Percentiles rank a stretch among this genome's conserved stretches.
These are phyloP conservation scores for Straminergon stramineum DNA, from an alignment of 225 moss, liverwort and hornwort species.

Conservation along the genomic window DNA sequence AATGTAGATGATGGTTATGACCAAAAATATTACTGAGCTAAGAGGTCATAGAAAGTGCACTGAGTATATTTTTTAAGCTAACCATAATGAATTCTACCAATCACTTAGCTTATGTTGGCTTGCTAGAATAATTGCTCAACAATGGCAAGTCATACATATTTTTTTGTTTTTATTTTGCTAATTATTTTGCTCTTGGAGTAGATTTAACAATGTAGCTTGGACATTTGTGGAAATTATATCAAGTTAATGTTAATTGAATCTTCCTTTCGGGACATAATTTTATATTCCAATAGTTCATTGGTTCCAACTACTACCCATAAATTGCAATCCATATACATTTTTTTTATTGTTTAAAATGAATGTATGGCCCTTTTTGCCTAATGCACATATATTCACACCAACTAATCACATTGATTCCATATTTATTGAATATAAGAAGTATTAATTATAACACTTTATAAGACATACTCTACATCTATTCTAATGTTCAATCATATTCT, in stretches of 20 bases:
- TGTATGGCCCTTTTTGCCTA: neutral
- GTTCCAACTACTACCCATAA: neutral
- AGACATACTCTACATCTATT: neutral
- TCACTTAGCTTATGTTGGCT: neutral
- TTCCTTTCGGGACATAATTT: fast-evolving
- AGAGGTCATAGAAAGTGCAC: fast-evolving
- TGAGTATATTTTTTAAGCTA: neutral
- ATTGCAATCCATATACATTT: neutral
- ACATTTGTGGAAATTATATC: neutral
- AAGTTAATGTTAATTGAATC: neutral
- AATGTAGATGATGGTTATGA: neutral
- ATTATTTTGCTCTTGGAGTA: neutral
- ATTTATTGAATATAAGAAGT: neutral
- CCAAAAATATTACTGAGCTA: neutral
- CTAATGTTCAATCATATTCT: too few relatives aligned
- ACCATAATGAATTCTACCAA: fast-evolving
- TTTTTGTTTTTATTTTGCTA: neutral
- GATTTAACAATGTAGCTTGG: neutral
- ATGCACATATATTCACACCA: neutral
- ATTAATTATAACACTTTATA: neutral
- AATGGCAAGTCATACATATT: neutral
- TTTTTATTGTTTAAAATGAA: neutral
- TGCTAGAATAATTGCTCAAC: neutral
- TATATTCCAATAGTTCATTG: neutral
- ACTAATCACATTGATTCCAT: neutral